phyloP scores from a whole-genome alignment of 176 grass and related monocot genomes.

The Zea mays region Zm-B73-REFERENCE-NAM-5.0 NC_050103.1:105663501-105664000 shows the following conservation, averaged over 20 bases:
- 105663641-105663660: slow-evolving; percentile 64
- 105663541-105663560: slow-evolving; percentile 94
- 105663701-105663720: slow-evolving; percentile 94
- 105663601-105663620: slow-evolving; percentile 6
- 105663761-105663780: slow-evolving; percentile 7
- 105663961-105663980: slow-evolving; percentile 77
- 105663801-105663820: slow-evolving; percentile 82
- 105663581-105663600: neutral
- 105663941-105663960: neutral
- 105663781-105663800: slow-evolving; percentile 29
- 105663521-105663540: slow-evolving; percentile 97
- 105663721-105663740: slow-evolving; percentile 25
- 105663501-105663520: slow-evolving; percentile 96
- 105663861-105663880: slow-evolving; percentile 86
- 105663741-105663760: neutral
- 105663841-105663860: slow-evolving; percentile 87
- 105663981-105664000: slow-evolving; percentile 43
- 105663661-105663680: slow-evolving; percentile 72
- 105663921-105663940: slow-evolving; percentile 1
- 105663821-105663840: slow-evolving; percentile 89
- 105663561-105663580: slow-evolving; percentile 52
- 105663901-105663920: slow-evolving; percentile 32
- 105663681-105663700: slow-evolving; percentile 91
- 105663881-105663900: slow-evolving; percentile 48
- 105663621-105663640: slow-evolving; percentile 1